Evolutionary conservation across 1,284 basidiomycete species (phyloP).

Genomic region (Naganishia albida): DNA sequence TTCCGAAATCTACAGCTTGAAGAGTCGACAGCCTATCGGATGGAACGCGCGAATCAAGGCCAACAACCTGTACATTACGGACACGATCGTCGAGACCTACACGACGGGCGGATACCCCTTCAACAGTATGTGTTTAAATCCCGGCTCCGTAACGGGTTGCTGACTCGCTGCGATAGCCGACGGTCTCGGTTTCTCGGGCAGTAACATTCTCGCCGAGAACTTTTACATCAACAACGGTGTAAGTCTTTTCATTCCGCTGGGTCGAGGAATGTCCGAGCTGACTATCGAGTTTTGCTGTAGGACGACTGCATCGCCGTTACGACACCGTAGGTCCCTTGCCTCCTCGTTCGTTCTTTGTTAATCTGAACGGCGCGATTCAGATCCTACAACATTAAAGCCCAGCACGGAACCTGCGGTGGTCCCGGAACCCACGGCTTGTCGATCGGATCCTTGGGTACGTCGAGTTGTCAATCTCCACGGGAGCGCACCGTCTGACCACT

Average conservation of each 20-base stretch:
- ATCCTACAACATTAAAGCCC: constrained; percentile 55
- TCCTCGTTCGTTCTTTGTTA: constrained; percentile 56
- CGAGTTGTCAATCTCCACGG: too few relatives aligned
- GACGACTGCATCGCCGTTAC: constrained; percentile 19
- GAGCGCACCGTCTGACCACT: neutral
- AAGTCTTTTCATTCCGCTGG: neutral
- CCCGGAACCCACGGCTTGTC: constrained; percentile 59
- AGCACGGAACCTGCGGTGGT: constrained; percentile 56
- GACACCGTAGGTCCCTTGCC: constrained; percentile 49
- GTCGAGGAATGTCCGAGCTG: neutral
- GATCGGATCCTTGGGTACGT: constrained; percentile 57
- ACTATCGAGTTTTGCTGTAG: neutral
- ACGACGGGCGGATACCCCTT: constrained; percentile 58
- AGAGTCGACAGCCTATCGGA: constrained; percentile 59
- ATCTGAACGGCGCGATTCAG: constrained; percentile 58
- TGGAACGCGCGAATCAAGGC: constrained; percentile 59
- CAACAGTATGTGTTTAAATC: constrained; percentile 52
- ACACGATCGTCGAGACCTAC: constrained; percentile 58
- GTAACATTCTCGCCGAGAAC: constrained; percentile 56
- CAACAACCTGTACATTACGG: constrained; percentile 56
- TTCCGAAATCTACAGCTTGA: constrained; percentile 55
- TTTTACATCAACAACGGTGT: constrained; percentile 54
- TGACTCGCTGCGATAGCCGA: constrained; percentile 7
- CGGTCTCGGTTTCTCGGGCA: constrained; percentile 53
- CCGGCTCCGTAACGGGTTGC: neutral